A percentile compares a stretch with the other conserved stretches of the same genome.
These are phyloP conservation scores for Colletotrichum graminicola DNA, from an alignment of 2,329 filamentous ascomycete species.

Conservation along the genomic window DNA sequence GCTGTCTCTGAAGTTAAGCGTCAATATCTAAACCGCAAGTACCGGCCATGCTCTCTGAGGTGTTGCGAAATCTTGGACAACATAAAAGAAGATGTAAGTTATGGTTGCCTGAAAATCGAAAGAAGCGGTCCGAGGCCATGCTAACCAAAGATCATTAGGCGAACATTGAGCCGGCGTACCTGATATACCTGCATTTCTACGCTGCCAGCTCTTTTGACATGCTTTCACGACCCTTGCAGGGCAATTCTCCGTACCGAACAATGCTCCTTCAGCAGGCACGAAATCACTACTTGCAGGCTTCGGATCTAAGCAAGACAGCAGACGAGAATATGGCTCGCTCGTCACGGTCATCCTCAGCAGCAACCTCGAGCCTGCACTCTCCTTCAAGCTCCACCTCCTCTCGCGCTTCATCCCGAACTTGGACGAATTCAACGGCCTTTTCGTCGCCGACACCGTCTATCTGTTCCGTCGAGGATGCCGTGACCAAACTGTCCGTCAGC, in stretches of 20 bases:
- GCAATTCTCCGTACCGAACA: slow-evolving; percentile 59
- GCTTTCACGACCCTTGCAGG: slow-evolving; percentile 63
- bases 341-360: slow-evolving; percentile 54
- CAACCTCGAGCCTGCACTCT: slow-evolving; percentile 58
- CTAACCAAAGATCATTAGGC: slow-evolving; percentile 46
- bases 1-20: slow-evolving; percentile 66
- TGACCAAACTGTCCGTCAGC: slow-evolving; percentile 23
- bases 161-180: slow-evolving; percentile 64
- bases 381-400: slow-evolving; percentile 59
- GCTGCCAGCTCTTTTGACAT: slow-evolving; percentile 71
- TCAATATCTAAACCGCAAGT: slow-evolving; percentile 63
- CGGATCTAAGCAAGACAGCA: slow-evolving; percentile 60
- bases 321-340: slow-evolving; percentile 58
- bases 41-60: slow-evolving; percentile 64
- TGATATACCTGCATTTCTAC: slow-evolving; percentile 72
- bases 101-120: background rate
- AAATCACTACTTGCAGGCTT: slow-evolving; percentile 64
- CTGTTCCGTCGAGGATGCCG: slow-evolving; percentile 52
- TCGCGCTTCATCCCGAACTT: slow-evolving; percentile 51
- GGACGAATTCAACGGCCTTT: slow-evolving; percentile 56
- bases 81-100: slow-evolving; percentile 59
- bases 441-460: slow-evolving; percentile 63
- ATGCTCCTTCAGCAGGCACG: slow-evolving; percentile 65
- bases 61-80: slow-evolving; percentile 67
- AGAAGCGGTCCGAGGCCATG: background rate